Evolutionary conservation across 805 yeast species (phyloP).

Genomic region (Candida manassasensis): DNA sequence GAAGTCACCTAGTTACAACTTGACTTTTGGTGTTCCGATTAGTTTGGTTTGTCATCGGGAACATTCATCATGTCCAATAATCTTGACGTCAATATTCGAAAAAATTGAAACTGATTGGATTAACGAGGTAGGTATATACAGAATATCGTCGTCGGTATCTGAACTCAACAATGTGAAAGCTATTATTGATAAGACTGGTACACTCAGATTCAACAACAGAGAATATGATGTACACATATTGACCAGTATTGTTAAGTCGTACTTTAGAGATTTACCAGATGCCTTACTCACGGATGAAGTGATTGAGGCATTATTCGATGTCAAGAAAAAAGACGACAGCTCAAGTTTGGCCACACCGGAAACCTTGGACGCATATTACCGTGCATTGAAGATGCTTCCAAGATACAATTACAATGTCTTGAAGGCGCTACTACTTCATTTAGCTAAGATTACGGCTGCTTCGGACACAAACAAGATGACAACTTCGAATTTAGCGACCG

Average conservation of each 20-base stretch:
- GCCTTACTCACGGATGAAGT: constrained; percentile 66
- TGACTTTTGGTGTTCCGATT: constrained; percentile 84
- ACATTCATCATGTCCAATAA: constrained; percentile 52
- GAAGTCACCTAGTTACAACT: constrained; percentile 13
- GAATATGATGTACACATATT: constrained; percentile 76
- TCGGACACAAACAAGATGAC: constrained; percentile 79
- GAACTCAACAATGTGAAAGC: constrained; percentile 41
- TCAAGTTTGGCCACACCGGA: constrained; percentile 1
- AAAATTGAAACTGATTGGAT: constrained; percentile 85
- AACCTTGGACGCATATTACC: constrained; percentile 18
- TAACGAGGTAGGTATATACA: constrained; percentile 86
- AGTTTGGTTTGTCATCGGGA: constrained; percentile 73
- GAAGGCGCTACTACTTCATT: constrained; percentile 62
- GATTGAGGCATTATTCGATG: constrained; percentile 51
- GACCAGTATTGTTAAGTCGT: constrained; percentile 83
- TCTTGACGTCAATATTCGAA: constrained; percentile 59
- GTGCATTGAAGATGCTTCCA: constrained; percentile 49
- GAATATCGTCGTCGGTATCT: constrained; percentile 55
- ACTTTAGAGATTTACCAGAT: constrained; percentile 81
- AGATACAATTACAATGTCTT: constrained; percentile 61
- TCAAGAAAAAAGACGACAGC: constrained; percentile 19
- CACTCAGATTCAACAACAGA: constrained; percentile 45
- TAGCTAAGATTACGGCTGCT: constrained; percentile 61
- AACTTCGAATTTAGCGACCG: constrained; percentile 85
- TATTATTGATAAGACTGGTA: constrained; percentile 44